These are phyloP conservation scores for Nicotiana noctiflora DNA, from an alignment of 257 asterid species.

Conservation along the genomic window DNA sequence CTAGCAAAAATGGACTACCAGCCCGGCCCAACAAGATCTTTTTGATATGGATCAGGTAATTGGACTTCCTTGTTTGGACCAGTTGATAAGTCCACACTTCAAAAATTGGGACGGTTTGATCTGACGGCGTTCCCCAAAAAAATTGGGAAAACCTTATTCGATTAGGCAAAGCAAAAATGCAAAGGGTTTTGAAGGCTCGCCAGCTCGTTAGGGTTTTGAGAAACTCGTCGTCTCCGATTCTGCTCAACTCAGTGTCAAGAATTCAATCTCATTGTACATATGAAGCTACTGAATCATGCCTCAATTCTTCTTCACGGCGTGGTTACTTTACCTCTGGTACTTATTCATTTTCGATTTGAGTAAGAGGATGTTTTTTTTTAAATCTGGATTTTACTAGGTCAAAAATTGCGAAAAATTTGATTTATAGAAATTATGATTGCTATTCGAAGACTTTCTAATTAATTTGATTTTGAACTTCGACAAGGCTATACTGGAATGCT, in stretches of 20 bases:
- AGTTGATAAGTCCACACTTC: too few species aligned
- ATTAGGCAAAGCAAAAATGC: conserved; percentile 24
- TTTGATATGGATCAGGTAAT: too few species aligned
- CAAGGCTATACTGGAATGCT: neutral
- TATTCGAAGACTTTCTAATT: neutral
- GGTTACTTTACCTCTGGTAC: conserved; percentile 2
- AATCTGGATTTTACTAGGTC: neutral
- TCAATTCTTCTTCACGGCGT: conserved; percentile 23
- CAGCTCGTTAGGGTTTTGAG: conserved; percentile 36
- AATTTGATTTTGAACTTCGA: neutral
- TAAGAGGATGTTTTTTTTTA: neutral
- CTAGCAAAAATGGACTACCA: too few species aligned
- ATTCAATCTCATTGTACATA: conserved; percentile 5
- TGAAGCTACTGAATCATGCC: conserved; percentile 7
- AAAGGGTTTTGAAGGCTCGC: conserved; percentile 30
- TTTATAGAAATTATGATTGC: neutral
- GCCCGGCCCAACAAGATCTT: too few species aligned
- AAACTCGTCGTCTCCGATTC: conserved; percentile 15
- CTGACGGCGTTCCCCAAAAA: too few species aligned
- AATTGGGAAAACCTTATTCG: too few species aligned
- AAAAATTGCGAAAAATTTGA: too few species aligned
- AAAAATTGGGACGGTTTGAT: too few species aligned
- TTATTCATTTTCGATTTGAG: too few species aligned
- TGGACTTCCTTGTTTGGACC: too few species aligned
- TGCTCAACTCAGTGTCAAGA: conserved; percentile 23